phyloP scores from a whole-genome alignment of 139 green algal genomes.

The Auxenochlorella pyrenoidosa region DNA sequence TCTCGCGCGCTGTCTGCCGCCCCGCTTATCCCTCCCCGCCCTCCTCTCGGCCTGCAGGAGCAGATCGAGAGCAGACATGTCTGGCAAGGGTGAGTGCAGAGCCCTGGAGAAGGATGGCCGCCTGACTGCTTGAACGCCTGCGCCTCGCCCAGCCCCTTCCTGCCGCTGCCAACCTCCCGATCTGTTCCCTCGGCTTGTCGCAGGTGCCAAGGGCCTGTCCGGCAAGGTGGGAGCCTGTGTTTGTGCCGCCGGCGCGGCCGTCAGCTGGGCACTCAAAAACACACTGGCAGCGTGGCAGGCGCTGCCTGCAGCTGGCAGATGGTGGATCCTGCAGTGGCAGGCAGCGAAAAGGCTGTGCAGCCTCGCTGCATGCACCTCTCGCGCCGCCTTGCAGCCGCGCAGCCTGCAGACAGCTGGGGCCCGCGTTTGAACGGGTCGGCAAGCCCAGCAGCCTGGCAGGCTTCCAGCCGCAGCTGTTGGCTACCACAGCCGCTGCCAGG shows the following conservation, averaged over 20 bases:
- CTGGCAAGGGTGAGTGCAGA: conserved; percentile 33
- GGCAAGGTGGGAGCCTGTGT: conserved; percentile 69
- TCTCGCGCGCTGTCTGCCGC: not conserved
- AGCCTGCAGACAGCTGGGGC: conserved; percentile 15
- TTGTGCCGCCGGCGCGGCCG: not conserved
- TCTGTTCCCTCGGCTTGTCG: not conserved
- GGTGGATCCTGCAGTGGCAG: not conserved
- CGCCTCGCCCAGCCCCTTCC: not conserved
- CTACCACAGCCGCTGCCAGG: no score
- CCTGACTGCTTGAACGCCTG: no score
- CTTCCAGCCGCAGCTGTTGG: no score
- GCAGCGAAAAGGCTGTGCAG: not conserved
- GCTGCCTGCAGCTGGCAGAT: not conserved
- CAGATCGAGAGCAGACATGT: conserved; percentile 53
- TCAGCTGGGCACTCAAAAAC: conserved; percentile 2
- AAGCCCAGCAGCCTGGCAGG: no score
- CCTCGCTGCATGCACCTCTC: not conserved
- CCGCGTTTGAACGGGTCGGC: not conserved
- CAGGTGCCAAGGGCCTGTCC: conserved; percentile 89
- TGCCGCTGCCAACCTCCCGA: not conserved
- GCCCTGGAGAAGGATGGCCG: not conserved
- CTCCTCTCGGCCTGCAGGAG: not conserved
- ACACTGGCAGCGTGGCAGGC: not conserved
- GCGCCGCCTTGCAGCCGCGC: not conserved
- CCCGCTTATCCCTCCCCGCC: not conserved